phyloP scores from a whole-genome alignment of 108 stramenopile genomes.

The Craspedostauros australis region DNA sequence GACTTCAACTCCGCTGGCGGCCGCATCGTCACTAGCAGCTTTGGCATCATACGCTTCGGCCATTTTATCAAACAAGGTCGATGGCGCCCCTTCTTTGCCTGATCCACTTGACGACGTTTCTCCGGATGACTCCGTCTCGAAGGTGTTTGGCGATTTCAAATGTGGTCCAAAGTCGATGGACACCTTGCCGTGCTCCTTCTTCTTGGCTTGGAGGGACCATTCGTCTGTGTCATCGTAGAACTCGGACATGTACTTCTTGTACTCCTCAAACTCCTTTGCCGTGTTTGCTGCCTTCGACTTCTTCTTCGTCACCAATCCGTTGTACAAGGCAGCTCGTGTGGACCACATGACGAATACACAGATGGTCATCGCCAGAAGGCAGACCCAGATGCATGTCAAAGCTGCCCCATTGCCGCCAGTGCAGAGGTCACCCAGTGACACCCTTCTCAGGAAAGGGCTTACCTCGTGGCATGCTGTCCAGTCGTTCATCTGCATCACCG shows the following conservation, averaged over 20 bases:
- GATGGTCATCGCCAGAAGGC: constrained; percentile 10
- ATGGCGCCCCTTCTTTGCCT: too few relatives aligned
- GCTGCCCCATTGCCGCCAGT: constrained; percentile 21
- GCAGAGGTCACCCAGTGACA: constrained; percentile 32
- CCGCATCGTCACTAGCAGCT: background rate
- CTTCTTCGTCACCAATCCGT: constrained; percentile 17
- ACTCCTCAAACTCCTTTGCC: constrained; percentile 41
- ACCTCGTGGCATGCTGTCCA: constrained; percentile 22
- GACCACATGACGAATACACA: constrained; percentile 29
- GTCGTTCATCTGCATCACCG: constrained; percentile 6
- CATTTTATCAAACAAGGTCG: too few relatives aligned
- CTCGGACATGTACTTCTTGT: constrained; percentile 36
- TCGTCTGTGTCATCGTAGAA: constrained; percentile 29
- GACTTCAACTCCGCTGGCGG: too few relatives aligned
- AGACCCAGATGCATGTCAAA: constrained; percentile 26
- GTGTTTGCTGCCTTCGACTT: too few relatives aligned
- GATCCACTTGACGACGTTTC: background rate
- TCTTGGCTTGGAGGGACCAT: constrained; percentile 25
- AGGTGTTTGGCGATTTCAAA: constrained; percentile 14
- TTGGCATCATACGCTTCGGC: background rate
- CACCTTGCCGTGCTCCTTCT: background rate
- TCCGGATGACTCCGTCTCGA: constrained; percentile 24
- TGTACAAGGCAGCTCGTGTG: constrained; percentile 43
- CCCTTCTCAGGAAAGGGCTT: constrained; percentile 23
- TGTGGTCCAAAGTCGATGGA: constrained; percentile 5